Evolutionary conservation across 2,329 filamentous ascomycete genomes (phyloP), one percentile per base, ranked within the genome.

Genomic region (Beauveria pseudobassiana): DNA sequence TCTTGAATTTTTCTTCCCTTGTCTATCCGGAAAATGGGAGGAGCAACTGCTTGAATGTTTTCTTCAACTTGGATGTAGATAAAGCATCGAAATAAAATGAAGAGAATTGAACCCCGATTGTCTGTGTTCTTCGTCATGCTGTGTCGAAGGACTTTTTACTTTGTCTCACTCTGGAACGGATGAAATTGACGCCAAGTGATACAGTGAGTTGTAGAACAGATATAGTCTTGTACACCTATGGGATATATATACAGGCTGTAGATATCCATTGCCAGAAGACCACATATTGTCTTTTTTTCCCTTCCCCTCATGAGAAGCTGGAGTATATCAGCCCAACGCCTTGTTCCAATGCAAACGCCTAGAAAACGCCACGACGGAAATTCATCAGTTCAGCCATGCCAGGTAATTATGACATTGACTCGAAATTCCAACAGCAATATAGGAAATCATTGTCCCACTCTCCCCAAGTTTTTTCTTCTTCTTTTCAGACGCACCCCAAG

Each of bases 261-360:
- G 1, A 48, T 26, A 40, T 42, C 55, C 45, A 58, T 59, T n/a
- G 22, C 38, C 34, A 10, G 43, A 30, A 18, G 57, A 45, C 34
- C 45, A 24, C 34, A 20, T 5, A 9, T 42, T 14, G n/a, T 30
- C 26, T 22, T 16, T n/a, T 34, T 34, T 34, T 6, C 5, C 6
- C 34, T 5, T 38, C 34, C 5, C 2, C 34, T 38, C 7, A 48
- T 7, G 20, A 46, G 26, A n/a, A 34, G 20, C 5, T 50, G 24
- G 34, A 30, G 43, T 22, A 30, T 8, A 28, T 28, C 38, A 50
- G 34, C 22, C 22, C 24, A 59, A 50, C 55, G 55, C 55, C 55
- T 10, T 46, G 34, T 59, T 30, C 28, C 45, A 50, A 48, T 61
- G 50, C 50, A 45, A 60, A 61, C 59, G 40, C 59, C 59, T 34